Conservation (phyloP, 257 asterid genomes). For the Scutellaria barbata region DNA sequence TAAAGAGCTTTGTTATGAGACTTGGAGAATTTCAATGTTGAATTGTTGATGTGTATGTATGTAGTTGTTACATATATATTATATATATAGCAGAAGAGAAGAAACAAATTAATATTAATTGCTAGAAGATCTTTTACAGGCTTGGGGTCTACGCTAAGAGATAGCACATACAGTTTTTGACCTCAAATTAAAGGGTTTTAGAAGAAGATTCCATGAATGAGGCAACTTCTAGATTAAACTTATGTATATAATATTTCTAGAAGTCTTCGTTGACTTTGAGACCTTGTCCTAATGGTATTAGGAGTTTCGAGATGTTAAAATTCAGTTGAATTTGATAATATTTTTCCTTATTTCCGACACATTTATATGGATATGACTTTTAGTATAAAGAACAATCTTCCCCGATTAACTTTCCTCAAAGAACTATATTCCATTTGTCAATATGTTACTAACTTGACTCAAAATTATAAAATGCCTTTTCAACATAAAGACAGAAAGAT, state of each 20-base stretch:
- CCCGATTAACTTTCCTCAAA: too few species aligned
- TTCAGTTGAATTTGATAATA: too few species aligned
- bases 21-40: background rate
- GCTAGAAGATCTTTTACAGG: background rate
- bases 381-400: too few species aligned
- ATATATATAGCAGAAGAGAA: background rate
- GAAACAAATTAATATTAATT: background rate
- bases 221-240: background rate
- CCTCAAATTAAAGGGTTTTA: background rate
- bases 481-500: background rate
- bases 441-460: too few species aligned
- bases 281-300: too few species aligned
- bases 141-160: constrained; percentile 35
- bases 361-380: too few species aligned
- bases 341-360: too few species aligned
- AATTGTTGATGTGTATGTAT: too few species aligned
- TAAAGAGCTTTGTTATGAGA: background rate
- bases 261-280: too few species aligned
- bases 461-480: background rate
- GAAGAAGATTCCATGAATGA: constrained; percentile 26
- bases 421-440: too few species aligned
- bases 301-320: too few species aligned
- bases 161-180: constrained; percentile 1
- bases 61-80: background rate
- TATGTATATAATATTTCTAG: too few species aligned